Conservation (phyloP, 441 rosid species). For the Gossypium lobatum region DNA sequence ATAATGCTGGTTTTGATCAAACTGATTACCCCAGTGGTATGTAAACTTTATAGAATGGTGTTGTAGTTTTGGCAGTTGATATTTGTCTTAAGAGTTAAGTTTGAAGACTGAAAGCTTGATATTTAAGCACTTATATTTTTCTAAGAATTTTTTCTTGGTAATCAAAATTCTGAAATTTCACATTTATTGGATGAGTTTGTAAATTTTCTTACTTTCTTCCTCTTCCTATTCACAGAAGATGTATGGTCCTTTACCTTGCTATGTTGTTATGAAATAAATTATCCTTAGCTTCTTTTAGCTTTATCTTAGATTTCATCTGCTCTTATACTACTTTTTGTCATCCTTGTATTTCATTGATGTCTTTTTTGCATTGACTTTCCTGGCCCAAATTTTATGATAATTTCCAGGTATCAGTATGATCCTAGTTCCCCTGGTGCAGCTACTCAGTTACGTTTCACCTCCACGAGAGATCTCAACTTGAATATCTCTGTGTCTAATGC, state of each 20-base stretch:
- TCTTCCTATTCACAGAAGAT: background rate
- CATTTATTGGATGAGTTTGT: background rate
- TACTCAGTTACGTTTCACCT: constrained; percentile 76
- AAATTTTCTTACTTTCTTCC: background rate
- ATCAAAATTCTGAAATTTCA: background rate
- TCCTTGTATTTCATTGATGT: background rate
- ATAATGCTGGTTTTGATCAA: constrained; percentile 1
- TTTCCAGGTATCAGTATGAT: constrained; percentile 81
- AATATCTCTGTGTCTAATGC: constrained; percentile 80
- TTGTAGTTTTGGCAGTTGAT: background rate
- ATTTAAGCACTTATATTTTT: background rate
- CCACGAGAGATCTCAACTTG: constrained; percentile 74
- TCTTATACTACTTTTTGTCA: background rate
- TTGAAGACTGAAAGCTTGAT: background rate
- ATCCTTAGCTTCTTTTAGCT: constrained; percentile 7
- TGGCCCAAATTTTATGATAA: constrained; percentile 15
- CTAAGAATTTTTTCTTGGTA: background rate
- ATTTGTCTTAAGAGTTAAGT: background rate
- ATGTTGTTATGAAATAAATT: constrained; percentile 14
- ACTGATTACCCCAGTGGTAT: background rate
- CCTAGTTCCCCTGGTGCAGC: constrained; percentile 69
- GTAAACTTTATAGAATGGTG: background rate
- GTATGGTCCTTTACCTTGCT: background rate
- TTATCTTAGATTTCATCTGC: background rate
- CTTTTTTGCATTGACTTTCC: background rate